phyloP scores from a whole-genome alignment of 164 flowering plant species.

The Vitis riparia region DNA sequence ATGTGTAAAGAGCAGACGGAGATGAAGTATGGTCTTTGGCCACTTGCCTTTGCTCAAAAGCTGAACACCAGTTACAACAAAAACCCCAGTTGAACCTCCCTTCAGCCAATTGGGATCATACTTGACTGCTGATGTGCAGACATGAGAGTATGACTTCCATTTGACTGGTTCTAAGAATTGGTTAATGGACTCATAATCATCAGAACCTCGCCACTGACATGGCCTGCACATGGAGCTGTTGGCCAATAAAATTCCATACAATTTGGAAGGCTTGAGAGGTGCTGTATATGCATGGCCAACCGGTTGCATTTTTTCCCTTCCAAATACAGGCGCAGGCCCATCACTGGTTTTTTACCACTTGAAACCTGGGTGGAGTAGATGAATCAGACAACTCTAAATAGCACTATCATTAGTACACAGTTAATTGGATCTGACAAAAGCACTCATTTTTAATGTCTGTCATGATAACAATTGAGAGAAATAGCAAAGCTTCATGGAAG shows the following conservation, averaged over 20 bases:
- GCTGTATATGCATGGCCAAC: slow-evolving; percentile 80
- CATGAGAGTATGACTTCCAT: slow-evolving; percentile 70
- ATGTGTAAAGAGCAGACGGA: slow-evolving; percentile 66
- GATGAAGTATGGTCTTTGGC: slow-evolving; percentile 76
- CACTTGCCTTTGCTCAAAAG: slow-evolving; percentile 66
- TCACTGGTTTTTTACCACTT: slow-evolving; percentile 65
- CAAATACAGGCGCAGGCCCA: slow-evolving; percentile 74
- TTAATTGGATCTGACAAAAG: neutral
- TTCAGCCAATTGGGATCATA: slow-evolving; percentile 69
- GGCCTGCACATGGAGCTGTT: slow-evolving; percentile 14
- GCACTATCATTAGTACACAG: neutral
- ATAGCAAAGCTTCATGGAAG: too few relatives aligned
- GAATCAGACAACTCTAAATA: neutral
- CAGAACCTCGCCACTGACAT: slow-evolving; percentile 77
- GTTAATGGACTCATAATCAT: slow-evolving; percentile 38
- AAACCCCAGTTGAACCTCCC: slow-evolving; percentile 46
- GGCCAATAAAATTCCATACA: slow-evolving; percentile 32
- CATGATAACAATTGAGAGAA: too few relatives aligned
- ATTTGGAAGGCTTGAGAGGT: slow-evolving; percentile 74
- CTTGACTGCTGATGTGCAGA: slow-evolving; percentile 69
- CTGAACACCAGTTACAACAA: slow-evolving; percentile 87
- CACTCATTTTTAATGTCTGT: neutral
- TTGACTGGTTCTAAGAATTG: slow-evolving; percentile 65
- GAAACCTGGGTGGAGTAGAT: slow-evolving; percentile 45
- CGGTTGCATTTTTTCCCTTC: slow-evolving; percentile 86